phyloP scores from a whole-genome alignment of 805 yeast species.

The Teunomyces pallodes region DNA sequence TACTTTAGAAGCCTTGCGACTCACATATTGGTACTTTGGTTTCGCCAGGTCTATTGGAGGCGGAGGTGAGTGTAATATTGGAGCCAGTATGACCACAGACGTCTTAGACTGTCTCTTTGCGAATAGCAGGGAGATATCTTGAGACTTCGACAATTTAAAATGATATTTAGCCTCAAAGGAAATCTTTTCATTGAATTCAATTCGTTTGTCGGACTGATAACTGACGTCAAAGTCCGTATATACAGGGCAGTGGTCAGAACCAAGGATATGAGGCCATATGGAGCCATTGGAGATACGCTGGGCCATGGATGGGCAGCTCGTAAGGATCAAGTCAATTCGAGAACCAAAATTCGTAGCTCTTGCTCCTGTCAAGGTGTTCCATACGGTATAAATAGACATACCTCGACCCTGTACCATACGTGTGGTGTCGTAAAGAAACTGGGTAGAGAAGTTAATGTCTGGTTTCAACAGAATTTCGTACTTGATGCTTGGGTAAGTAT shows the following conservation, averaged over 20 bases:
- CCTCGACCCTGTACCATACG: constrained; percentile 56
- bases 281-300: constrained; percentile 37
- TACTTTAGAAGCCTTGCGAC: constrained; percentile 14
- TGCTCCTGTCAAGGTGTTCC: constrained; percentile 79
- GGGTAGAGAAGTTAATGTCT: constrained; percentile 7
- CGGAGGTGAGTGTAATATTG: background rate
- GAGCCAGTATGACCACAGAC: background rate
- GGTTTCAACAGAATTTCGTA: constrained; percentile 2
- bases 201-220: constrained; percentile 4
- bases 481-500: constrained; percentile 20
- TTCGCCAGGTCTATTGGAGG: background rate
- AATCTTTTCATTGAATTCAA: constrained; percentile 7
- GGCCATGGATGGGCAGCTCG: constrained; percentile 38
- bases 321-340: constrained; percentile 74
- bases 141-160: constrained; percentile 20
- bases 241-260: constrained; percentile 95
- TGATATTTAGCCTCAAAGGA: constrained; percentile 21
- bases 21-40: constrained; percentile 14
- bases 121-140: constrained; percentile 36
- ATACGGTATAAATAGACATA: constrained; percentile 77
- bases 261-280: constrained; percentile 69
- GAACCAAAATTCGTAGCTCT: constrained; percentile 86
- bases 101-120: background rate
- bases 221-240: constrained; percentile 57
- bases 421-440: constrained; percentile 55